Evolutionary conservation across 2,329 filamentous ascomycete genomes (phyloP), one percentile per base, ranked within the genome.

Genomic region (Exserohilum rostratum): DNA sequence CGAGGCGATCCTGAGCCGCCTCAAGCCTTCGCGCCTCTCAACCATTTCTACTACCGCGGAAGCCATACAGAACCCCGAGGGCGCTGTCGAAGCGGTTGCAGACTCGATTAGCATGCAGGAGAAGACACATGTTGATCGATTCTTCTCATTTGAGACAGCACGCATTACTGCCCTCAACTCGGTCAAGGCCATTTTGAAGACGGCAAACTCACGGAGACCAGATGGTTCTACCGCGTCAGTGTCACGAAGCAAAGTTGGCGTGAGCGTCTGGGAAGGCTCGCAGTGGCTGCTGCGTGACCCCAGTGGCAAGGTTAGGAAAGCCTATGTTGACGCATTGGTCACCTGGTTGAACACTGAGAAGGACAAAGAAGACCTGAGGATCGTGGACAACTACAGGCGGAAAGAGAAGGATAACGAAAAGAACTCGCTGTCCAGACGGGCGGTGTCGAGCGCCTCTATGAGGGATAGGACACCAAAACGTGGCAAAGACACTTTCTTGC

Each of bases 251-350:
- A 85, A 82, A 35, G 90, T 96, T 0, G 87, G 90, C 0, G 82
- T 96, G 7, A 85, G 90, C 50, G 89, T 93, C 0, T 99, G 95
- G 95, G 93, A 98, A 74, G 91, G 91, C n/a, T 96, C 93, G 0
- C 91, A 97, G 58, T 96, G 91, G 90, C 84, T 98, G 39, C 79
- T 98, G 17, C 87, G 90, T 33, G 93, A 97, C 67, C 82, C 86
- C 0, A 88, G 93, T 66, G 86, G 86, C 29, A 82, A 86, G 29
- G 92, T 98, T 30, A 86, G 93, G 49, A 88, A 88, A 70, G 90
- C 92, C 0, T 99, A 98, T 65, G 85, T 88, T 6, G 91, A 96
- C 73, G 90, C 91, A 4, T 76, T 98, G 13, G 75, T 90, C 35
- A 90, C 90, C 0, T 99, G 93, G 92, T 80, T 97, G 47, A 85